These are phyloP conservation scores for Periconia digitata DNA, from an alignment of 2,329 filamentous ascomycete genomes.

Conservation along the genomic window DNA sequence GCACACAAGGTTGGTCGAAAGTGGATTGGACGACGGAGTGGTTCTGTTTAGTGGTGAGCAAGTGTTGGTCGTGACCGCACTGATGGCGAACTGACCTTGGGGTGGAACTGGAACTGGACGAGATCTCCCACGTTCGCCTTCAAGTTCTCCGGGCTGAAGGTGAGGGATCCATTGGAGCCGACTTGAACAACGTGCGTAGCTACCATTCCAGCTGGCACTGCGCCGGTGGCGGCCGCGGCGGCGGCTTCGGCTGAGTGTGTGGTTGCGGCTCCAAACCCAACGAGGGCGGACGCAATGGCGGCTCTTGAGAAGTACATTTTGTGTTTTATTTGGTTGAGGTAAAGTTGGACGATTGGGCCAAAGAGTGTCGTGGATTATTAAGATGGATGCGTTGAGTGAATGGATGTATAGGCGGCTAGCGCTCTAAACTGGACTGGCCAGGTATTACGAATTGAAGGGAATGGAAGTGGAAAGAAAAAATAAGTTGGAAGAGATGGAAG, in stretches of 20 bases:
- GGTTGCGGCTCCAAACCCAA: constrained; percentile 30
- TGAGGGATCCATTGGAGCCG: constrained; percentile 54
- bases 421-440: constrained; percentile 45
- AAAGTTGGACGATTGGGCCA: constrained; percentile 9
- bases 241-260: constrained; percentile 7
- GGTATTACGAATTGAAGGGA: constrained; percentile 38
- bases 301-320: constrained; percentile 41
- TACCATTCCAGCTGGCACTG: constrained; percentile 19
- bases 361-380: constrained; percentile 25
- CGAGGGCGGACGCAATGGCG: constrained; percentile 30
- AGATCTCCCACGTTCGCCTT: constrained; percentile 61
- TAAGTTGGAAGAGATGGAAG: constrained; percentile 34
- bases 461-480: constrained; percentile 19
- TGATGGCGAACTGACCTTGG: constrained; percentile 38
- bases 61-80: neutral
- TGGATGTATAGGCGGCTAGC: constrained; percentile 38
- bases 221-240: constrained; percentile 6
- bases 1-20: constrained; percentile 70
- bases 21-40: constrained; percentile 79
- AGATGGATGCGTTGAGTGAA: constrained; percentile 24
- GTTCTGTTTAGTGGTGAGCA: constrained; percentile 50
- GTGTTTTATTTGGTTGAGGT: constrained; percentile 6
- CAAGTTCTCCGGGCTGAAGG: constrained; percentile 68
- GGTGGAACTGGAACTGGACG: constrained; percentile 57
- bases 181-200: constrained; percentile 66